Evolutionary conservation across 208 protist species (phyloP).

Genomic region (Crithidia expoeki): DNA sequence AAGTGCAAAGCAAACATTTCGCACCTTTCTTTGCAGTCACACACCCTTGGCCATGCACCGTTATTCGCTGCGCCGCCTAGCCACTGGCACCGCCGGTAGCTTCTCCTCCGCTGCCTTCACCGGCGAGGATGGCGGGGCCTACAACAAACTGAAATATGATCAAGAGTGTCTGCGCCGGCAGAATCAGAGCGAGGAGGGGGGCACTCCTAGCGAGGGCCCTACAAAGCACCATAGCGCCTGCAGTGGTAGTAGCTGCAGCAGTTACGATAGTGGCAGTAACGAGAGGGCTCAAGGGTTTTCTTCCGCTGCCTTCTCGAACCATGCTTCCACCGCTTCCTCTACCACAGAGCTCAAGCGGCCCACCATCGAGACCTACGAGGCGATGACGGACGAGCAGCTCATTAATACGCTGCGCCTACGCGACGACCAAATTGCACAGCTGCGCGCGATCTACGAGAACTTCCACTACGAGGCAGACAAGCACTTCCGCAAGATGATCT

Average conservation of each 20-base stretch:
- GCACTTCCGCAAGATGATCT: slow-evolving; percentile 77
- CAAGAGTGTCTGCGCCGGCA: slow-evolving; percentile 33
- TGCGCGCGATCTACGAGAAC: slow-evolving; percentile 76
- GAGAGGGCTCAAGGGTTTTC: not conserved
- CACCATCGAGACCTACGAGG: slow-evolving; percentile 73
- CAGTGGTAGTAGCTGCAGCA: slow-evolving; percentile 15
- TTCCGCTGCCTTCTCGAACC: not conserved
- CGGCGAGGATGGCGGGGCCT: slow-evolving; percentile 47
- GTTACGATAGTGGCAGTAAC: not conserved
- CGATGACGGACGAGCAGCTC: slow-evolving; percentile 65
- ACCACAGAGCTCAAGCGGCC: slow-evolving; percentile 38
- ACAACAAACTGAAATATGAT: slow-evolving; percentile 31
- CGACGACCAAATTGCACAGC: slow-evolving; percentile 60
- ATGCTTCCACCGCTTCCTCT: not conserved
- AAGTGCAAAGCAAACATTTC: not conserved
- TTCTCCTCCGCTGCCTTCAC: slow-evolving; percentile 86
- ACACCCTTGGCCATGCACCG: slow-evolving; percentile 22
- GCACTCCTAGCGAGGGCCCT: not conserved
- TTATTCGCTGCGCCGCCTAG: slow-evolving; percentile 19
- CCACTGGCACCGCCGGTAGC: slow-evolving; percentile 24
- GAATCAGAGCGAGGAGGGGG: slow-evolving; percentile 9
- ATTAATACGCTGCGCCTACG: slow-evolving; percentile 55
- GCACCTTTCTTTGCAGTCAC: not conserved
- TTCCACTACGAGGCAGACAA: slow-evolving; percentile 90
- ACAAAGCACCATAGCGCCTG: not conserved